Percentiles rank a stretch among this genome's conserved stretches.
These are phyloP conservation scores for Cyclocybe aegerita DNA, from an alignment of 768 basidiomycete genomes.

Conservation along the genomic window DNA sequence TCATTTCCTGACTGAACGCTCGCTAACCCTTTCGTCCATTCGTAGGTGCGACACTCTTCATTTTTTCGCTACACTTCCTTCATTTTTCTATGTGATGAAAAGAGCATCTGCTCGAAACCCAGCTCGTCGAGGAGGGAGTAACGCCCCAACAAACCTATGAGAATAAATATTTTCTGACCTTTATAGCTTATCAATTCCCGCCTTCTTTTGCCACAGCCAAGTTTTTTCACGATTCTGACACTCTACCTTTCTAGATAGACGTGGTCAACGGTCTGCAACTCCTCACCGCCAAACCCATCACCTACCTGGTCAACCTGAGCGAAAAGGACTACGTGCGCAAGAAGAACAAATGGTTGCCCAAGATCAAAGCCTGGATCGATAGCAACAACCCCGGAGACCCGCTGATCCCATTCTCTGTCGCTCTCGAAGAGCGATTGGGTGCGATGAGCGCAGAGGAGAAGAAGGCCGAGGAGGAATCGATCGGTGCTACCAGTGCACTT, in stretches of 20 bases:
- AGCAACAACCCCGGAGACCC: constrained; percentile 93
- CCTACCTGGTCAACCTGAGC: constrained; percentile 95
- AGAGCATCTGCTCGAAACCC: constrained; percentile 88
- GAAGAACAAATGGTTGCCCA: constrained; percentile 99
- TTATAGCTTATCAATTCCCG: constrained; percentile 2
- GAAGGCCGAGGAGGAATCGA: constrained; percentile 73
- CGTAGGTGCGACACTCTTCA: constrained; percentile 56
- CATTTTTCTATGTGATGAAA: constrained; percentile 51
- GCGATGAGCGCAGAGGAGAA: constrained; percentile 63
- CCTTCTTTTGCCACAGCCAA: neutral
- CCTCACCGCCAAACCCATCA: constrained; percentile 95
- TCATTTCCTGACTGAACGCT: constrained; percentile 3
- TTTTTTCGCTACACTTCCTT: constrained; percentile 6
- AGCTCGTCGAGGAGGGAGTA: constrained; percentile 96
- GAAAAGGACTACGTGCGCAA: constrained; percentile 94
- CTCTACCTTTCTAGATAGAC: constrained; percentile 60
- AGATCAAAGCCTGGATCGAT: constrained; percentile 99
- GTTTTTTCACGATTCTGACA: neutral
- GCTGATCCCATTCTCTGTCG: constrained; percentile 95
- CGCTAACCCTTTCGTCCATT: constrained; percentile 10
- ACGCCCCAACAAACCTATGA: constrained; percentile 77
- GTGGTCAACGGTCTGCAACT: constrained; percentile 87
- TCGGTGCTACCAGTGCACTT: constrained; percentile 74
- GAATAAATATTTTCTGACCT: constrained; percentile 50
- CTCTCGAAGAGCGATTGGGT: constrained; percentile 88